Evolutionary conservation across 2,329 filamentous ascomycete species (phyloP).

Genomic region (Sclerotinia minor): DNA sequence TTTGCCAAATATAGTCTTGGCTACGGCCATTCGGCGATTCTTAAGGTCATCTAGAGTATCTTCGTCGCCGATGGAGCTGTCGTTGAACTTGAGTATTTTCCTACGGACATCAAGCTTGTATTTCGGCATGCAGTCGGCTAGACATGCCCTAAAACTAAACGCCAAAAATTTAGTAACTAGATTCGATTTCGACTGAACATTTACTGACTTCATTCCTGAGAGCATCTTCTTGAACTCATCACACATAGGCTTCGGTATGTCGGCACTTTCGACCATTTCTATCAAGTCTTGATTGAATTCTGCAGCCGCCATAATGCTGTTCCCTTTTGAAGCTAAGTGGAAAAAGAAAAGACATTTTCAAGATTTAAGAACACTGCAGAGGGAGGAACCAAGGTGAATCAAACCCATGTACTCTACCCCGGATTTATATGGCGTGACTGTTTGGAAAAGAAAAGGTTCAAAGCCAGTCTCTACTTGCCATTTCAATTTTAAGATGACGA

Average conservation of each 20-base stretch:
- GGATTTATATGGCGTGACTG: not conserved
- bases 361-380: constrained; percentile 10
- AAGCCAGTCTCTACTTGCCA: not conserved
- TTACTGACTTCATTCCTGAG: constrained; percentile 32
- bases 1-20: constrained; percentile 28
- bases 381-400: constrained; percentile 4
- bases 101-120: constrained; percentile 26
- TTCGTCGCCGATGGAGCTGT: constrained; percentile 28
- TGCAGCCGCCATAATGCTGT: constrained; percentile 13
- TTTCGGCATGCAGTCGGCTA: constrained; percentile 19
- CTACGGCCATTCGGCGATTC: constrained; percentile 27
- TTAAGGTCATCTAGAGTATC: constrained; percentile 31
- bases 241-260: constrained; percentile 18
- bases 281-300: constrained; percentile 20
- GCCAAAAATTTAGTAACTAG: not conserved
- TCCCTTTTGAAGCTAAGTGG: constrained; percentile 8
- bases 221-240: constrained; percentile 36
- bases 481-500: not conserved
- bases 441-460: constrained; percentile 1
- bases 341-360: constrained; percentile 23
- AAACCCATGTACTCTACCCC: not conserved
- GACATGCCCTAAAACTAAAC: constrained; percentile 21
- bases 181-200: not conserved
- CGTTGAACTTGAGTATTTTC: constrained; percentile 31
- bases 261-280: constrained; percentile 44